Evolutionary conservation across 2,329 filamentous ascomycete genomes (phyloP).

Genomic region (Alternaria atra): DNA sequence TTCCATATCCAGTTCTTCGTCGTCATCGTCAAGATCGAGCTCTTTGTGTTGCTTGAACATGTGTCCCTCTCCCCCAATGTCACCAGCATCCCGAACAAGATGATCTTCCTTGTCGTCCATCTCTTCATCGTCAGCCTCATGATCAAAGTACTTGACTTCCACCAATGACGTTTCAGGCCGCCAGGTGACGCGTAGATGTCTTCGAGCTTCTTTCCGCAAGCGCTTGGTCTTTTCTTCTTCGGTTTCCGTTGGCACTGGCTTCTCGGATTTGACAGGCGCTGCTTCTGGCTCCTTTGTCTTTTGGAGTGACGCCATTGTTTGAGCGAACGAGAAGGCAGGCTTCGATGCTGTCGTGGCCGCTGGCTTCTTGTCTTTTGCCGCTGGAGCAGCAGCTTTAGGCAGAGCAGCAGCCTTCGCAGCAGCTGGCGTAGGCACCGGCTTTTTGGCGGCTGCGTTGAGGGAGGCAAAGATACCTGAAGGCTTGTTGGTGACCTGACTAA

Average conservation of each 20-base stretch:
- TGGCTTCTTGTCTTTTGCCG: constrained; percentile 43
- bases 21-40: constrained; percentile 69
- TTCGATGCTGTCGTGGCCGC: constrained; percentile 34
- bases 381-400: constrained; percentile 35
- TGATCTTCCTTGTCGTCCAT: constrained; percentile 66
- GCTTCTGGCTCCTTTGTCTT: constrained; percentile 65
- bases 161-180: constrained; percentile 73
- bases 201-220: constrained; percentile 75
- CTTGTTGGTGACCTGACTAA: constrained; percentile 54
- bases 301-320: constrained; percentile 54
- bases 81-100: constrained; percentile 75
- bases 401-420: constrained; percentile 32
- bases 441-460: constrained; percentile 58
- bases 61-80: constrained; percentile 71
- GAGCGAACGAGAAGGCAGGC: constrained; percentile 50
- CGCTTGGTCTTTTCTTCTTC: constrained; percentile 73
- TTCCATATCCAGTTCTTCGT: constrained; percentile 62
- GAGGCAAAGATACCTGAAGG: constrained; percentile 57
- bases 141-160: constrained; percentile 73
- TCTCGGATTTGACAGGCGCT: constrained; percentile 60
- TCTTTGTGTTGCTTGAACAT: constrained; percentile 68
- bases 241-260: constrained; percentile 67
- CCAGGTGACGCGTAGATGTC: constrained; percentile 75
- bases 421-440: constrained; percentile 40
- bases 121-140: constrained; percentile 75